Percentiles rank a stretch among this genome's conserved stretches.
Evolutionary conservation across 2,329 filamentous ascomycete genomes (phyloP).

Genomic region (Alternaria arborescens): DNA sequence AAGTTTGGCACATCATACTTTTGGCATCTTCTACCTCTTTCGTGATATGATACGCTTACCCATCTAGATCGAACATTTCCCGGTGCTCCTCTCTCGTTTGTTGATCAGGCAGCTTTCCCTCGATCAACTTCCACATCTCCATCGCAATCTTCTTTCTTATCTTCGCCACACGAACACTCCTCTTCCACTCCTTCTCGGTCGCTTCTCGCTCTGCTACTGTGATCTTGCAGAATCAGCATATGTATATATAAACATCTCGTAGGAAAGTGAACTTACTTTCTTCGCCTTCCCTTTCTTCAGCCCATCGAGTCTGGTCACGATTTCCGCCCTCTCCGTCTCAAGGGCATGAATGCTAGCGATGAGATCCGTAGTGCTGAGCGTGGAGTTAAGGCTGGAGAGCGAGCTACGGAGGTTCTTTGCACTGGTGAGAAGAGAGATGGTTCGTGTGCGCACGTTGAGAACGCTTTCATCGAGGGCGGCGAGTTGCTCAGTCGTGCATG

Average conservation of each 20-base stretch:
- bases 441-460: conserved; percentile 55
- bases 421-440: conserved; percentile 55
- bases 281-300: conserved; percentile 54
- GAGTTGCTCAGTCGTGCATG: conserved; percentile 59
- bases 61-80: conserved; percentile 53
- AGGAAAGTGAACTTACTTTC: conserved; percentile 51
- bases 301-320: conserved; percentile 53
- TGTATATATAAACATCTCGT: neutral
- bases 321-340: conserved; percentile 54
- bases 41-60: conserved; percentile 22
- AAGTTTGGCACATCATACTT: neutral
- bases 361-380: conserved; percentile 62
- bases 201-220: conserved; percentile 57
- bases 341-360: conserved; percentile 55
- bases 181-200: conserved; percentile 58
- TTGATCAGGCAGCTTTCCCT: conserved; percentile 58
- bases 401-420: conserved; percentile 61
- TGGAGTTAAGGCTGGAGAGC: conserved; percentile 57
- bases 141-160: conserved; percentile 59
- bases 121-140: conserved; percentile 62
- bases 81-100: conserved; percentile 60
- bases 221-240: neutral
- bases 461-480: conserved; percentile 61
- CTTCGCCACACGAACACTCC: conserved; percentile 51
- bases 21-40: neutral